Evolutionary conservation across 2,329 filamentous ascomycete genomes (phyloP).

Genomic region (Escovopsis sp.): DNA sequence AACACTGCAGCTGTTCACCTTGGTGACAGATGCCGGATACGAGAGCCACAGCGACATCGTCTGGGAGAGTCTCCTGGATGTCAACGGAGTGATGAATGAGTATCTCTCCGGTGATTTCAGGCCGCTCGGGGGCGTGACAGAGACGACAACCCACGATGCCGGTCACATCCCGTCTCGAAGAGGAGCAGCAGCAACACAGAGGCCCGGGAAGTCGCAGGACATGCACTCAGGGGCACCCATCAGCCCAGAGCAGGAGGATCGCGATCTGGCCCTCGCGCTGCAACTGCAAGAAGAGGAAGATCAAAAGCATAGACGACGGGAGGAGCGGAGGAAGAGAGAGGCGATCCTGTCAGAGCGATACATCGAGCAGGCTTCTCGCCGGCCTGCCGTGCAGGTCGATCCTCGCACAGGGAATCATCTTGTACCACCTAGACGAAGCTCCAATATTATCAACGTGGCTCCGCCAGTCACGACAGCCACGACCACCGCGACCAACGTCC

Average conservation of each 20-base stretch:
- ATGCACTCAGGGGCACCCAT: conserved; percentile 14
- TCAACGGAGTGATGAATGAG: conserved; percentile 68
- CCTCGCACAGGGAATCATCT: neutral
- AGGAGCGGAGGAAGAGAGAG: conserved; percentile 49
- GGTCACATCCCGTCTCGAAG: conserved; percentile 5
- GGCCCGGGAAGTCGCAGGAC: conserved; percentile 15
- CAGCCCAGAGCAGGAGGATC: conserved; percentile 57
- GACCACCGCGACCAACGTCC: neutral
- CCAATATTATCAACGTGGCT: conserved; percentile 9
- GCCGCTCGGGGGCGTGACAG: conserved; percentile 47
- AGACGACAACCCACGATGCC: conserved; percentile 7
- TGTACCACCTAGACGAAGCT: conserved; percentile 10
- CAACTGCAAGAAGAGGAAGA: conserved; percentile 95
- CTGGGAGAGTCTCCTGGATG: conserved; percentile 86
- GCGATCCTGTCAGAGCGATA: conserved; percentile 54
- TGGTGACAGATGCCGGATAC: conserved; percentile 91
- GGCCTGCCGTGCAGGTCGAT: conserved; percentile 11
- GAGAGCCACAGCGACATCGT: conserved; percentile 78
- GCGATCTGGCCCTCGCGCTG: conserved; percentile 74
- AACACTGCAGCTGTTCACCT: conserved; percentile 58
- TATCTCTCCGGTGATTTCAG: conserved; percentile 87
- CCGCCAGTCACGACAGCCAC: neutral
- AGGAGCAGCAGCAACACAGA: conserved; percentile 38
- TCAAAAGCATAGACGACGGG: conserved; percentile 52
- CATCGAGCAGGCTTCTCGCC: conserved; percentile 42